Conservation (phyloP, 164 flowering plant species). For the Tetrastigma voinierianum region DNA sequence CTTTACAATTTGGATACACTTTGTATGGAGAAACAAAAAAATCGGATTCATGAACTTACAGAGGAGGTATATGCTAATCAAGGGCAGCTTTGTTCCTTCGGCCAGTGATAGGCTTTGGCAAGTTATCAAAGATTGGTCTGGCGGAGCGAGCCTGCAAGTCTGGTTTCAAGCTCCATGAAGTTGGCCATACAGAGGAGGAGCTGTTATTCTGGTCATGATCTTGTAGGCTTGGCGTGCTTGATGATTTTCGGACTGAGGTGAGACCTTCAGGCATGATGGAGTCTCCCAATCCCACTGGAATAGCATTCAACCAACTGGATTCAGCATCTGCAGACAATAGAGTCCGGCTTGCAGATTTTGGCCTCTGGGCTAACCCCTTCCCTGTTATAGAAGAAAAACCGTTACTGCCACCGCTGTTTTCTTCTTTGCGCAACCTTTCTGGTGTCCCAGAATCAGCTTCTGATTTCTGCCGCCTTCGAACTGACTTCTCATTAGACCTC, state of each 20-base stretch:
- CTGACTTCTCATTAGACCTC: conserved; percentile 28
- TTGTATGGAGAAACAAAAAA: too few relatives aligned
- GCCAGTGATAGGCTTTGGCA: conserved; percentile 65
- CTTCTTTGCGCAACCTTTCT: conserved; percentile 29
- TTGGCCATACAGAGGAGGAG: conserved; percentile 49
- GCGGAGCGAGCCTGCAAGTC: conserved; percentile 55
- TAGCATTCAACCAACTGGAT: conserved; percentile 19
- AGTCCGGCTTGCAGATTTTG: conserved; percentile 31
- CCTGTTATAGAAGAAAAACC: conserved; percentile 25
- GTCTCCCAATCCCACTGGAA: conserved; percentile 27
- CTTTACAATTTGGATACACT: too few relatives aligned
- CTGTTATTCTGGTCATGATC: conserved; percentile 19
- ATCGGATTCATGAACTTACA: neutral
- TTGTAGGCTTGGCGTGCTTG: conserved; percentile 34
- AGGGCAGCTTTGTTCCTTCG: conserved; percentile 75
- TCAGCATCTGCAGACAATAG: conserved; percentile 22
- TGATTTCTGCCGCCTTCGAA: conserved; percentile 33
- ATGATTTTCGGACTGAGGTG: conserved; percentile 26
- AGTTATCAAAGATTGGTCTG: conserved; percentile 79
- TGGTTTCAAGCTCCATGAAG: conserved; percentile 64
- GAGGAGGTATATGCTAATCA: conserved; percentile 35
- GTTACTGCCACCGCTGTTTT: conserved; percentile 21
- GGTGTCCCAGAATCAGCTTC: conserved; percentile 25
- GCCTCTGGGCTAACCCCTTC: conserved; percentile 33
- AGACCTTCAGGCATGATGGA: conserved; percentile 15